phyloP scores from a whole-genome alignment of 2,329 filamentous ascomycete species.

The Elsinoe necatrix region DNA sequence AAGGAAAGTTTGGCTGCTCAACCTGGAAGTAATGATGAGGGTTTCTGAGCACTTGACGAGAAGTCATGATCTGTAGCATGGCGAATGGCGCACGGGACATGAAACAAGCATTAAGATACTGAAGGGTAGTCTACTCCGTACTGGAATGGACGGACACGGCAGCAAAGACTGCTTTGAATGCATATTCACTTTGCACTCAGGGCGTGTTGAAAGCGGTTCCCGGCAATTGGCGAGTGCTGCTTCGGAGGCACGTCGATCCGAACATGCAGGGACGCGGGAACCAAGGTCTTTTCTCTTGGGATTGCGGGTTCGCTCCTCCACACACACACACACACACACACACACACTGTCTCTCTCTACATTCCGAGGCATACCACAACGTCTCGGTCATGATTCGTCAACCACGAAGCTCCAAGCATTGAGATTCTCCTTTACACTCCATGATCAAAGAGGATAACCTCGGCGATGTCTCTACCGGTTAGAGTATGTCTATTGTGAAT shows the following conservation, averaged over 20 bases:
- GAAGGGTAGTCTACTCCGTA: background rate
- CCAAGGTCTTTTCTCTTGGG: background rate
- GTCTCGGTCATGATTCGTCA: background rate
- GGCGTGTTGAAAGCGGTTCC: background rate
- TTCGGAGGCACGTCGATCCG: background rate
- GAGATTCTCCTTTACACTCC: background rate
- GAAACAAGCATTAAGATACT: background rate
- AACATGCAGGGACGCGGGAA: background rate
- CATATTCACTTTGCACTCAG: background rate
- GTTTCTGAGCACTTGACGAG: background rate
- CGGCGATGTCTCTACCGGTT: background rate
- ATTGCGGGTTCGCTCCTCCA: background rate
- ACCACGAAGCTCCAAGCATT: background rate
- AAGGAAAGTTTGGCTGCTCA: background rate
- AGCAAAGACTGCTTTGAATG: background rate
- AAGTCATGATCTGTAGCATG: background rate
- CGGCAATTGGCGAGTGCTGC: background rate
- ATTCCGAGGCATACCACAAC: background rate
- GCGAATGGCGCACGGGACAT: background rate
- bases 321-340: too few relatives aligned
- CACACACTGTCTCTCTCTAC: background rate
- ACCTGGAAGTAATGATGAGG: background rate
- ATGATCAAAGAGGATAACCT: background rate
- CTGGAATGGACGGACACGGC: background rate
- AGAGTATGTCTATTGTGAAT: slow-evolving; percentile 27